phyloP scores from a whole-genome alignment of 345 rosid genomes.

The Lepidium aucheri region DNA sequence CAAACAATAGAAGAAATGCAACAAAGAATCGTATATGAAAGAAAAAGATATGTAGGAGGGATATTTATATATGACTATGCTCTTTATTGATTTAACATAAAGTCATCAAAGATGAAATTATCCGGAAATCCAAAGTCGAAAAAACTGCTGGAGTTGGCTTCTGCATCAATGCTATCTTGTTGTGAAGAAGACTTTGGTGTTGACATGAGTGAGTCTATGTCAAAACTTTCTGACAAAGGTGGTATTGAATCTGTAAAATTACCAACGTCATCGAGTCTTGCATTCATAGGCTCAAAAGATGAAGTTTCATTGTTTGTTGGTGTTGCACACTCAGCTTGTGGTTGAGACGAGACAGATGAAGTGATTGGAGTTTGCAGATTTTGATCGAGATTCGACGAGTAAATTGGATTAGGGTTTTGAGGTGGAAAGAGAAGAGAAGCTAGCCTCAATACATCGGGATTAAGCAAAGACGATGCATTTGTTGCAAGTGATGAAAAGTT shows the following conservation, averaged over 20 bases:
- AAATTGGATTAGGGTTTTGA: not conserved
- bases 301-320: constrained; percentile 1
- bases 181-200: constrained; percentile 53
- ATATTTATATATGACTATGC: not conserved
- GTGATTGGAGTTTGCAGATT: constrained; percentile 17
- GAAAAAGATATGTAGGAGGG: not conserved
- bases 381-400: not conserved
- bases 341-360: constrained; percentile 20
- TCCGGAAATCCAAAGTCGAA: constrained; percentile 72
- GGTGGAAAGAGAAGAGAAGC: constrained; percentile 19
- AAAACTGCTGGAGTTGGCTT: constrained; percentile 61
- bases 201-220: constrained; percentile 48
- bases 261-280: not conserved
- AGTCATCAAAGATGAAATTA: constrained; percentile 54
- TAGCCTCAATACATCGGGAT: constrained; percentile 19
- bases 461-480: constrained; percentile 13
- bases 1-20: constrained; percentile 12
- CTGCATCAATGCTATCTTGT: constrained; percentile 46
- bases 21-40: constrained; percentile 5
- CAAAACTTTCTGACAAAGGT: constrained; percentile 28
- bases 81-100: constrained; percentile 34
- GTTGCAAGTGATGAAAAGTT: constrained; percentile 30
- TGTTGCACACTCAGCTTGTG: constrained; percentile 17
- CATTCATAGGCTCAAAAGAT: not conserved
- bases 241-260: not conserved